Percentiles rank a stretch among this genome's conserved stretches.
Evolutionary conservation across 2,329 filamentous ascomycete species (phyloP).

Genomic region (Apiospora pterosperma): DNA sequence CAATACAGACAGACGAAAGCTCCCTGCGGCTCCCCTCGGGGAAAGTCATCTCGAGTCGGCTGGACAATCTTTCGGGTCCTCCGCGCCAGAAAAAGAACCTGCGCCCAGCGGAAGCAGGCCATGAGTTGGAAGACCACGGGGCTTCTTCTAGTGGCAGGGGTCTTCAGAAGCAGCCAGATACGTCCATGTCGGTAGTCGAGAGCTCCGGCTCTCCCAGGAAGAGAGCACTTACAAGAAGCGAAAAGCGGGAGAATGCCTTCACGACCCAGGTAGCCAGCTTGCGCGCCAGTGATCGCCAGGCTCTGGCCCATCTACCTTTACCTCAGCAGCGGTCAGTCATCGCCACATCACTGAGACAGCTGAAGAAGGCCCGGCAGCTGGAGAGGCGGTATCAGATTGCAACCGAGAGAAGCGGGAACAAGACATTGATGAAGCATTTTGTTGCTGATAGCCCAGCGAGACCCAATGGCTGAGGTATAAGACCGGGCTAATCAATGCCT

Average conservation of each 20-base stretch:
- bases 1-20: constrained; percentile 18
- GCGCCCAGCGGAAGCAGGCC: background rate
- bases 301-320: constrained; percentile 24
- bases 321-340: constrained; percentile 26
- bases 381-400: constrained; percentile 16
- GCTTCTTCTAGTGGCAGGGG: background rate
- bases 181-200: background rate
- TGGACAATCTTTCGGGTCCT: background rate
- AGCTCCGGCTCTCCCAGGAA: background rate
- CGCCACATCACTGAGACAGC: constrained; percentile 23
- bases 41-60: constrained; percentile 28
- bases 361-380: constrained; percentile 19
- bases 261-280: constrained; percentile 23
- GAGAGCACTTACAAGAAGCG: constrained; percentile 9
- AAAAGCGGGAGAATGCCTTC: constrained; percentile 11
- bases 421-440: constrained; percentile 18
- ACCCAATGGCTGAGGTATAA: background rate
- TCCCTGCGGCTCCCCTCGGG: constrained; percentile 33
- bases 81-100: background rate
- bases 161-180: background rate
- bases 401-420: constrained; percentile 19
- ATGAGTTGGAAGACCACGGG: background rate
- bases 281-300: constrained; percentile 22
- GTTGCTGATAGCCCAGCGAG: constrained; percentile 10
- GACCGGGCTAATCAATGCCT: no score